Evolutionary conservation across 1,139 yeast genomes (phyloP).

Genomic region (Hyphopichia buzzinii): DNA sequence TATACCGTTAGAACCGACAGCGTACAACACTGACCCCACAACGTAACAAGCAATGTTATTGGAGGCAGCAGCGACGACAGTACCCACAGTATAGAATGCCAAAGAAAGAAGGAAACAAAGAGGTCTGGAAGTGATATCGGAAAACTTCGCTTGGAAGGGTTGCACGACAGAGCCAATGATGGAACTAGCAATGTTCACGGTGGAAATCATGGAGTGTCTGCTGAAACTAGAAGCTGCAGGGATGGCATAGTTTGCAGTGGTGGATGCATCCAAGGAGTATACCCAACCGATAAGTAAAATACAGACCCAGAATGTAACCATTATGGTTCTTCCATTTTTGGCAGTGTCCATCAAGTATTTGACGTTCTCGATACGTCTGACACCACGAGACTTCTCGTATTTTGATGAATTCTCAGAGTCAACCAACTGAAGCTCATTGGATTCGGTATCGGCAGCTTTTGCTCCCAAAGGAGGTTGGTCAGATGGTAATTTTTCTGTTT

Average conservation of each 20-base stretch:
- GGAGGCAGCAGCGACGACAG: conserved; percentile 23
- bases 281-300: conserved; percentile 35
- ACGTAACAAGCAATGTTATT: conserved; percentile 22
- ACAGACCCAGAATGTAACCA: conserved; percentile 8
- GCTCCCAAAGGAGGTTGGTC: no score
- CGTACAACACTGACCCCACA: conserved; percentile 21
- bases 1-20: conserved; percentile 25
- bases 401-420: neutral
- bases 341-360: conserved; percentile 6
- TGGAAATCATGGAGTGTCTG: conserved; percentile 31
- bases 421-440: neutral
- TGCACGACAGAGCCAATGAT: conserved; percentile 26
- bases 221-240: conserved; percentile 31
- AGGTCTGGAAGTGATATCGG: conserved; percentile 30
- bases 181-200: conserved; percentile 27
- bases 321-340: conserved; percentile 7
- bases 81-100: conserved; percentile 23
- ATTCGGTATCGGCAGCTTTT: no score
- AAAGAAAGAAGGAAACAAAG: conserved; percentile 19
- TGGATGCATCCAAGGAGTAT: conserved; percentile 31
- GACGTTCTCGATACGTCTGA: conserved; percentile 7
- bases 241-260: conserved; percentile 26
- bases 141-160: conserved; percentile 28
- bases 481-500: no score
- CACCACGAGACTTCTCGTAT: neutral